A percentile compares a stretch with the other conserved stretches of the same genome.
phyloP scores from a whole-genome alignment of 306 rosid species.

The Crotalaria pallida region DNA sequence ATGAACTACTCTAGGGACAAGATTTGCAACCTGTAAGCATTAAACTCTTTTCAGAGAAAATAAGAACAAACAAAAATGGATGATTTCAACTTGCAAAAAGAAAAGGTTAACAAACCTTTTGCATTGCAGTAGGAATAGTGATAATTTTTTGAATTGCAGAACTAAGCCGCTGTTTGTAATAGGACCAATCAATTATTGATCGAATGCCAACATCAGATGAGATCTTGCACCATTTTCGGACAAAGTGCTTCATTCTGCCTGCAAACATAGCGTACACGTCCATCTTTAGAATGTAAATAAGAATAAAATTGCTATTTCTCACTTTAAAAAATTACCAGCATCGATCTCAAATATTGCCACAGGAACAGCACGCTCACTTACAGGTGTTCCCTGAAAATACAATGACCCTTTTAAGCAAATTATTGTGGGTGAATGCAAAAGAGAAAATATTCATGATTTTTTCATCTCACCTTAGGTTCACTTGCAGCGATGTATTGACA shows the following conservation, averaged over 20 bases:
- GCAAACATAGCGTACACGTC: slow-evolving; percentile 26
- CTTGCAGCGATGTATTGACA: slow-evolving; percentile 95
- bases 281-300: slow-evolving; percentile 20
- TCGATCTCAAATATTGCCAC: slow-evolving; percentile 97
- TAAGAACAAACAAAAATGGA: not conserved
- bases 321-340: slow-evolving; percentile 49
- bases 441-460: slow-evolving; percentile 3
- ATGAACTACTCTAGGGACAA: slow-evolving; percentile 91
- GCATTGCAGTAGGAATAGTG: slow-evolving; percentile 99
- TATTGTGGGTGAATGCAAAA: slow-evolving; percentile 7
- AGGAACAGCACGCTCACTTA: slow-evolving; percentile 98
- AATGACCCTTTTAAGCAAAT: slow-evolving; percentile 7
- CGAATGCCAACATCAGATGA: slow-evolving; percentile 86
- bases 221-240: slow-evolving; percentile 97
- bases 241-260: slow-evolving; percentile 87
- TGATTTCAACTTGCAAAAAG: slow-evolving; percentile 8
- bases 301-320: slow-evolving; percentile 2
- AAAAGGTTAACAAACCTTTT: slow-evolving; percentile 60
- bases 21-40: slow-evolving; percentile 73
- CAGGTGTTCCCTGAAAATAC: slow-evolving; percentile 85
- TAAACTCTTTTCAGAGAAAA: slow-evolving; percentile 21
- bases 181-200: slow-evolving; percentile 94
- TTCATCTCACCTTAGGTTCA: slow-evolving; percentile 72
- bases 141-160: slow-evolving; percentile 90
- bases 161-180: slow-evolving; percentile 92